Evolutionary conservation across 2,329 filamentous ascomycete genomes (phyloP).

Genomic region (Periglandula ipomoeae): DNA sequence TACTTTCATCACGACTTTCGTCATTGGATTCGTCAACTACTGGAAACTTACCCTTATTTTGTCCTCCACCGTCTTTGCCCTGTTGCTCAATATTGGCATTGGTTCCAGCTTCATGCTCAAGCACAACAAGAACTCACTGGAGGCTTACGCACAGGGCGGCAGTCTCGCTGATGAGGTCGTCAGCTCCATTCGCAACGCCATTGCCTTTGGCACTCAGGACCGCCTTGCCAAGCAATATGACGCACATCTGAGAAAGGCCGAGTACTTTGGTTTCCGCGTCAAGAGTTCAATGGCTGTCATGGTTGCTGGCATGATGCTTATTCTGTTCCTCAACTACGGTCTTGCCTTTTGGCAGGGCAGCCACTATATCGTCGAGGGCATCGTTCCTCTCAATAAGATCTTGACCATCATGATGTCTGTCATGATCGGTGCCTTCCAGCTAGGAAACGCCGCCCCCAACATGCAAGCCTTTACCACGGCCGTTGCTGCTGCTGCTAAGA

Average conservation of each 20-base stretch:
- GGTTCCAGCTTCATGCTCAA: conserved; percentile 69
- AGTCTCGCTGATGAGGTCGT: conserved; percentile 90
- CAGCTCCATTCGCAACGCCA: conserved; percentile 83
- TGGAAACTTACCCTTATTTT: conserved; percentile 92
- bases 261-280: conserved; percentile 66
- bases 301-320: conserved; percentile 73
- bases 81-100: conserved; percentile 67
- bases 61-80: conserved; percentile 68
- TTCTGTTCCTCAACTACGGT: conserved; percentile 81
- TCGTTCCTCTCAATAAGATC: conserved; percentile 59
- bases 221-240: conserved; percentile 86
- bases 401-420: conserved; percentile 83
- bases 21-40: conserved; percentile 84
- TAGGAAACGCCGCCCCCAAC: conserved; percentile 82
- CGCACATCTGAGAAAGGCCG: conserved; percentile 59
- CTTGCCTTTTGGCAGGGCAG: conserved; percentile 85
- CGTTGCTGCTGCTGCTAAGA: conserved; percentile 78
- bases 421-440: conserved; percentile 85
- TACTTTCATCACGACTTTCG: conserved; percentile 79
- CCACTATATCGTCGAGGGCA: conserved; percentile 58
- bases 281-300: conserved; percentile 67
- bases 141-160: conserved; percentile 75
- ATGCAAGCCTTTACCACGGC: conserved; percentile 77
- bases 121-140: conserved; percentile 68
- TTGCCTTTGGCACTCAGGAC: conserved; percentile 88